Percentiles rank a stretch among this genome's conserved stretches.
These are phyloP conservation scores for Groenewaldozyma salmanticensis DNA, from an alignment of 805 yeast species.

Conservation along the genomic window DNA sequence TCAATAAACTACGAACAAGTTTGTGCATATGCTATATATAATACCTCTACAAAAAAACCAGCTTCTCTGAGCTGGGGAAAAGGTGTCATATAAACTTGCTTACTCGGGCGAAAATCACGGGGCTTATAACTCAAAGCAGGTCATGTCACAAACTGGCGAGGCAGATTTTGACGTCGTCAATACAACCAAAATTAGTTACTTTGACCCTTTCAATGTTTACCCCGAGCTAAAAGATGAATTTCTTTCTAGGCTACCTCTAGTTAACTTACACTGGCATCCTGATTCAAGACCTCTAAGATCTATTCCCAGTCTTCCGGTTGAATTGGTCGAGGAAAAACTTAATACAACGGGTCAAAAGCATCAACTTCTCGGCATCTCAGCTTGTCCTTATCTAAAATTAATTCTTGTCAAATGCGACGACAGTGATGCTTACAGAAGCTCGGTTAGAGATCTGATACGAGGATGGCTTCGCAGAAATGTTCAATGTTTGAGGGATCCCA, in stretches of 20 bases:
- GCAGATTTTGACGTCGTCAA: no score
- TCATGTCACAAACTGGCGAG: no score
- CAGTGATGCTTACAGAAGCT: conserved; percentile 65
- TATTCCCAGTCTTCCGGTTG: conserved; percentile 47
- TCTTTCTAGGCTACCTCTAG: conserved; percentile 40
- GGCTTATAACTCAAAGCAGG: no score
- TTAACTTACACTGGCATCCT: conserved; percentile 62
- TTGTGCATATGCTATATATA: no score
- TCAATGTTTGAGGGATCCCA: conserved; percentile 33
- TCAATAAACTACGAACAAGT: no score
- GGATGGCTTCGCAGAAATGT: conserved; percentile 59
- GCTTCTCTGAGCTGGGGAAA: no score
- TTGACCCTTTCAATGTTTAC: conserved; percentile 63
- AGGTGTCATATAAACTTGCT: no score
- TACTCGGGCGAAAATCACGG: no score
- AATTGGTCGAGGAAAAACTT: conserved; percentile 51
- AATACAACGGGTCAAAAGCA: conserved; percentile 23
- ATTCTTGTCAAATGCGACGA: conserved; percentile 60
- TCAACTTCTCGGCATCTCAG: conserved; percentile 31
- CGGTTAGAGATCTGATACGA: conserved; percentile 68
- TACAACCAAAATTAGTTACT: conserved; percentile 46
- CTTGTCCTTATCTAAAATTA: conserved; percentile 49
- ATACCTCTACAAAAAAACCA: no score
- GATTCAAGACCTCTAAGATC: conserved; percentile 48
- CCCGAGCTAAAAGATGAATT: conserved; percentile 37